Conservation (phyloP, 2,329 filamentous ascomycete genomes). For the Xylariaceae sp. region DNA sequence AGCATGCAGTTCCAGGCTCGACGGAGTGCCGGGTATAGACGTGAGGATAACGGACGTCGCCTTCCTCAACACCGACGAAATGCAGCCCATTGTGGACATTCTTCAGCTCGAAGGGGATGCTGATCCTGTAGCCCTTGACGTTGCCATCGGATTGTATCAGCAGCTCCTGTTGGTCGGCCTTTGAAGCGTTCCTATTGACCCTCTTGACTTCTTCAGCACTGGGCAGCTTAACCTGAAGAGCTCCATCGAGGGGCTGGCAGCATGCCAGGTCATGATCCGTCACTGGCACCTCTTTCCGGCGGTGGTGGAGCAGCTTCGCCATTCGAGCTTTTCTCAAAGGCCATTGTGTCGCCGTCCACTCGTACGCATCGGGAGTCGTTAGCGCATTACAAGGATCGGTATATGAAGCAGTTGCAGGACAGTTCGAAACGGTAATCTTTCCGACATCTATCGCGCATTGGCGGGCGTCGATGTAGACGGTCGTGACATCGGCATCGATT, state of each 20-base stretch:
- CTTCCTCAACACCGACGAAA: constrained; percentile 78
- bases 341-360: constrained; percentile 67
- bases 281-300: constrained; percentile 49
- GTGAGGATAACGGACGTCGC: constrained; percentile 81
- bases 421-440: constrained; percentile 48
- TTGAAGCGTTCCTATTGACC: constrained; percentile 27
- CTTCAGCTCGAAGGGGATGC: constrained; percentile 71
- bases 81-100: constrained; percentile 81
- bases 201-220: constrained; percentile 32
- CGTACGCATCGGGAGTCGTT: constrained; percentile 54
- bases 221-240: constrained; percentile 39
- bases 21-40: constrained; percentile 80
- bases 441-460: constrained; percentile 54
- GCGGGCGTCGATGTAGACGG: constrained; percentile 56
- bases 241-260: constrained; percentile 51
- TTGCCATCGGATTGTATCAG: constrained; percentile 24
- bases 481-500: constrained; percentile 47
- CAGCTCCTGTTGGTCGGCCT: constrained; percentile 36
- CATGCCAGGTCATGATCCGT: constrained; percentile 50
- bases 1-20: constrained; percentile 73
- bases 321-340: constrained; percentile 66
- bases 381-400: constrained; percentile 63
- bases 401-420: constrained; percentile 42
- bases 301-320: constrained; percentile 46
- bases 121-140: constrained; percentile 44